Evolutionary conservation across 306 rosid genomes (phyloP), one percentile per base, ranked within the genome.

Genomic region (Casuarina cunninghamiana): DNA sequence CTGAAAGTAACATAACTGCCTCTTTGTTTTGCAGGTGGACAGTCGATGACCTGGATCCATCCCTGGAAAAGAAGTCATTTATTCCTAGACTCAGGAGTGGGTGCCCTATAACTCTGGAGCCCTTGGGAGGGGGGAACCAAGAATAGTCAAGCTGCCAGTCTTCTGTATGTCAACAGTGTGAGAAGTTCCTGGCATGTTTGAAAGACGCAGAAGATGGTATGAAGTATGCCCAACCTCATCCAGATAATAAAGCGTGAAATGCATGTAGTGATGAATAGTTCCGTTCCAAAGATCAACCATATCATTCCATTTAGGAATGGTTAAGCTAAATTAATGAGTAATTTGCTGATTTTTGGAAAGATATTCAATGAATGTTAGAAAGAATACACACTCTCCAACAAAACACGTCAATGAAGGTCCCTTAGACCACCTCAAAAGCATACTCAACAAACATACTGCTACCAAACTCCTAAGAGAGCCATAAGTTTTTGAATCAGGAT

Each of bases 51-150:
- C 76, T 54, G 60, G 91, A 89, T 75, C 83, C 88, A 42, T 49
- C 88, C 90, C 88, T 89, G 41, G 94, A 89, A 81, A 88, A 81
- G 91, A 91, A 86, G 74, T 80, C 94, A 73, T 92, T 82, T 73
- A 85, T 91, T 83, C 94, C 91, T 57, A 86, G 94, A 71, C 81
- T 91, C 21, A 78, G 82, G 62, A 86, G 88, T 45, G 92, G 97
- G 8, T 89, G 83, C 71, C 97, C 91, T 62, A 83, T 91, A 80
- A 88, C 97, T 26, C 79, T 91, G 93, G 86, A 79, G 86, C 71
- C 88, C 72, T 61, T 91, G 2, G 72, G 69, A 83, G 73, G 72
- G 17, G 73, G 73, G 58, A 57, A 73, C 63, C 63, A 60, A 73
- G 62, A 73, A 74, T 53, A 55, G 38, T 65, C 12, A 76, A 57